Evolutionary conservation across 208 protist species (phyloP), one percentile per base, ranked within the genome.

Genomic region (Strigomonas galati): DNA sequence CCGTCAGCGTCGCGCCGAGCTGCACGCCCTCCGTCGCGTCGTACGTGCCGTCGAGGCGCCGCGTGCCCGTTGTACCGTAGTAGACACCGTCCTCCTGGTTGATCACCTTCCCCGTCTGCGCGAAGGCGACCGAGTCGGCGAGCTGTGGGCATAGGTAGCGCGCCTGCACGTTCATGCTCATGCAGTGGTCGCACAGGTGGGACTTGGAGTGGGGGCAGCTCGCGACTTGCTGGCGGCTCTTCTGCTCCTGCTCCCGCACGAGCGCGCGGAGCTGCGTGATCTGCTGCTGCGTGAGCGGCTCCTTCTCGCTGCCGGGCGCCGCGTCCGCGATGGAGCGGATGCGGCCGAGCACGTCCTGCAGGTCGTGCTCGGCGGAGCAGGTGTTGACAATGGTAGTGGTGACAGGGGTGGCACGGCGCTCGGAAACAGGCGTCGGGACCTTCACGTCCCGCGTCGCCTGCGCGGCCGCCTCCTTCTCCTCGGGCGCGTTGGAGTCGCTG

Each of bases 151-250:
- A 76, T 17, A 81, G 55, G 62, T 94, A 81, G 30, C 75, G 78
- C 27, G 78, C 84, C 65, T 94, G 82, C 35, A 82, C 82, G 35
- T 94, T 67, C n/a, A 87, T 70, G 28, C 76, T 67, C 63, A 90
- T 78, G 74, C 85, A 90, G 76, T 94, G 85, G 62, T 75, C 70
- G 59, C 85, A 91, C 37, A 82, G 51, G 60, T 89, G 79, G 9
- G 82, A 79, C 72, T 85, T 72, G 9, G 40, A 3, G 49, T 91
- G 51, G 23, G 71, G 72, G 60, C 79, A 91, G 40, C 54, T 73
- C 24, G 77, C 78, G 51, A 85, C 28, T 75, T 82, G 70, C 15
- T 78, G 69, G 35, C 74, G 78, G 37, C 71, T 83, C 71, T 89
- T 89, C 62, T 84, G 79, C 56, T 82, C 76, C 67, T 95, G 89